These are phyloP conservation scores for Penicillium samsonianum DNA, from an alignment of 495 filamentous ascomycete genomes.

Conservation along the genomic window DNA sequence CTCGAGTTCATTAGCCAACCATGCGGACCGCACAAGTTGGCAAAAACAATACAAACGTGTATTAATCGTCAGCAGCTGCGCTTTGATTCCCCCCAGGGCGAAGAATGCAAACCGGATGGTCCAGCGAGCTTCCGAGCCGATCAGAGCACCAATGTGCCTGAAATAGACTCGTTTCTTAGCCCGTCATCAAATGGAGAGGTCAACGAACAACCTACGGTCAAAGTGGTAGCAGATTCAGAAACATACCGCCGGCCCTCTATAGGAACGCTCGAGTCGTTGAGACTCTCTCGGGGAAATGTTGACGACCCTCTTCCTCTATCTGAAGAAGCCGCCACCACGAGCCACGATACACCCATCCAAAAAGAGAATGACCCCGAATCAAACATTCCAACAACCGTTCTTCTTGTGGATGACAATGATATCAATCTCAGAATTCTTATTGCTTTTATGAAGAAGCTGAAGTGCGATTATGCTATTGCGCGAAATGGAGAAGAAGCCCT, in stretches of 20 bases:
- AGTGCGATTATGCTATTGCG: slow-evolving; percentile 34
- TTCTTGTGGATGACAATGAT: slow-evolving; percentile 42
- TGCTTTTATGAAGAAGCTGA: slow-evolving; percentile 43
- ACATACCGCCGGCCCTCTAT: background rate
- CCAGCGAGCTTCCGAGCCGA: background rate
- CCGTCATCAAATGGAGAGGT: background rate
- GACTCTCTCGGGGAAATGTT: background rate
- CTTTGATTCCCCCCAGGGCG: background rate
- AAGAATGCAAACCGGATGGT: background rate
- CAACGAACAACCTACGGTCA: background rate
- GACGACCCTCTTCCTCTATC: background rate
- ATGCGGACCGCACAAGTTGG: slow-evolving; percentile 57
- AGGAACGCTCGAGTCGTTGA: background rate
- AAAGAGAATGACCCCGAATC: background rate
- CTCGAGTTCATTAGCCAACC: slow-evolving; percentile 43
- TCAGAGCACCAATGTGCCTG: too few relatives aligned
- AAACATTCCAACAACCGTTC: slow-evolving; percentile 7
- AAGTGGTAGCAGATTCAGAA: background rate
- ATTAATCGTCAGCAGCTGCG: slow-evolving; percentile 25
- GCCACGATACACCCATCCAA: slow-evolving; percentile 10
- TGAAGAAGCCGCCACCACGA: background rate
- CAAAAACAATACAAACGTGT: slow-evolving; percentile 46
- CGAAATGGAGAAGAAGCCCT: slow-evolving; percentile 56
- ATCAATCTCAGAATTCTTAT: slow-evolving; percentile 37
- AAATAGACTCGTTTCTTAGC: background rate